Conservation (phyloP, 805 yeast genomes). For the Wickerhamiella vanderwaltii region DNA sequence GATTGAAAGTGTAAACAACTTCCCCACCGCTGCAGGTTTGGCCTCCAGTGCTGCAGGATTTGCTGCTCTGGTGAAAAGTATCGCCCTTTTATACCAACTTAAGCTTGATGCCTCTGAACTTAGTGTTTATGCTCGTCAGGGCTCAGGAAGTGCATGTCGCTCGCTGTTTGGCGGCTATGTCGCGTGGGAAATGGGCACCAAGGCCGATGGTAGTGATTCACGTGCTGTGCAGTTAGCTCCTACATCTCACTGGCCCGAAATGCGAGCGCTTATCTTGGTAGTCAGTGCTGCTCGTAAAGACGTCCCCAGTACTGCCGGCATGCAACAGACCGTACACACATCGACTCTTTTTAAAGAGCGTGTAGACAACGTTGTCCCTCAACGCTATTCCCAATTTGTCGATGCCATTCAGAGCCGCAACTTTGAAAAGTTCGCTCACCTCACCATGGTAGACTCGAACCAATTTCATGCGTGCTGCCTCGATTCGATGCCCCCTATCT, state of each 20-base stretch:
- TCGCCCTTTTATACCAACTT: constrained; percentile 70
- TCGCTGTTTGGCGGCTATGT: constrained; percentile 95
- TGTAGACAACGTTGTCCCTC: constrained; percentile 71
- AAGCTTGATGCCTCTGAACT: constrained; percentile 79
- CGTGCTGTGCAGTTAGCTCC: constrained; percentile 89
- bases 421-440: constrained; percentile 68
- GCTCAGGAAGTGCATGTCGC: constrained; percentile 97
- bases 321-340: constrained; percentile 89
- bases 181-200: constrained; percentile 95
- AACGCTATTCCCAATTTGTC: constrained; percentile 73
- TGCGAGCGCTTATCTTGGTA: constrained; percentile 85
- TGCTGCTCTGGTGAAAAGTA: constrained; percentile 87
- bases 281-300: constrained; percentile 91
- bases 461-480: constrained; percentile 97
- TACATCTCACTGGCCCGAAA: constrained; percentile 73
- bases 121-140: constrained; percentile 91
- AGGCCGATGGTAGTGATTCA: constrained; percentile 75
- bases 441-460: constrained; percentile 94
- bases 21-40: constrained; percentile 98
- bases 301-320: constrained; percentile 87
- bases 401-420: constrained; percentile 59
- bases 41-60: constrained; percentile 98
- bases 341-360: constrained; percentile 78
- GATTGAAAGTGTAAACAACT: constrained; percentile 86
- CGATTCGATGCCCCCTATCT: constrained; percentile 91